phyloP scores from a whole-genome alignment of 2,329 filamentous ascomycete genomes.

The Gremmenia infestans region DNA sequence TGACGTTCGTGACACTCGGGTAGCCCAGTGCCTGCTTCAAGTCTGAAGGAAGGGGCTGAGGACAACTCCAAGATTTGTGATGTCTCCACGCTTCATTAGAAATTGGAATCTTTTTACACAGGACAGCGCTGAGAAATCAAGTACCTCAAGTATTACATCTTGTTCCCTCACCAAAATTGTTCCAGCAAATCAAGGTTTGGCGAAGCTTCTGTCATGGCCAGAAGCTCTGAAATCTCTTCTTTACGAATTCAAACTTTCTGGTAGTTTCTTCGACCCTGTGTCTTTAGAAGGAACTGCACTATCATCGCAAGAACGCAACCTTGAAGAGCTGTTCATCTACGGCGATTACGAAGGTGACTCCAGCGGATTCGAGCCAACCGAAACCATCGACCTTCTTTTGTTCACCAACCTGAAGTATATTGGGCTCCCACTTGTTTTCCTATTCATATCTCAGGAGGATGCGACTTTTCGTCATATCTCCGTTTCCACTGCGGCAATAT shows the following conservation, averaged over 20 bases:
- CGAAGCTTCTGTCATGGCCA: constrained; percentile 1
- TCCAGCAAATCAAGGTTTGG: constrained; percentile 1
- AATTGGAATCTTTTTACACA: constrained; percentile 2
- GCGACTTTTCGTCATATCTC: background rate
- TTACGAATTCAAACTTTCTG: background rate
- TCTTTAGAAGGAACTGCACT: background rate
- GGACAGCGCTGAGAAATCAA: background rate
- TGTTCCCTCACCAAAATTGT: background rate
- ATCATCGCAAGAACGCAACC: constrained; percentile 2
- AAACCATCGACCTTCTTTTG: constrained; percentile 1
- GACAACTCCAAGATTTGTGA: too few relatives aligned
- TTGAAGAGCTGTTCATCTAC: constrained; percentile 3
- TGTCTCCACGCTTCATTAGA: too few relatives aligned
- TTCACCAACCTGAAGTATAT: constrained; percentile 1
- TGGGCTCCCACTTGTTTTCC: background rate
- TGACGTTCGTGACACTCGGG: too few relatives aligned
- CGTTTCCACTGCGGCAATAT: background rate
- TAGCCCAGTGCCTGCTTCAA: too few relatives aligned
- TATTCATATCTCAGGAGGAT: background rate
- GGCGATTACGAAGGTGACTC: background rate
- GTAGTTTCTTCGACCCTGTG: constrained; percentile 1
- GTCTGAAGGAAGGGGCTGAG: too few relatives aligned
- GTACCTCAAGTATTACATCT: constrained; percentile 1
- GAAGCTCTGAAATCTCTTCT: constrained; percentile 2
- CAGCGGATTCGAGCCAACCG: background rate